Evolutionary conservation across 805 yeast species (phyloP).

Genomic region (Kazachstania psychrophila): DNA sequence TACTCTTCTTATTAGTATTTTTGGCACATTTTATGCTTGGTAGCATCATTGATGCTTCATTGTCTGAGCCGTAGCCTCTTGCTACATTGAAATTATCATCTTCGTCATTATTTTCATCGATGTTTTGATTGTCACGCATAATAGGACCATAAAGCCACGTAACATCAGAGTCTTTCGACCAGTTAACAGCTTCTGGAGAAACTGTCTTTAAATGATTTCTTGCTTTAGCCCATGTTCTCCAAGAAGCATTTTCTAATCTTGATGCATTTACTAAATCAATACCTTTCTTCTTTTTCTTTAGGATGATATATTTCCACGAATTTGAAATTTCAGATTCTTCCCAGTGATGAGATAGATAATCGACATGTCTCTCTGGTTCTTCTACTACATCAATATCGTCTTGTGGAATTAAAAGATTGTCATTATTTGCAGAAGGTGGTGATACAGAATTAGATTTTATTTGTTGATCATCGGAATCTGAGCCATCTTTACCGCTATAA

Average conservation of each 20-base stretch:
- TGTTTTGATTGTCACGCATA: constrained; percentile 15
- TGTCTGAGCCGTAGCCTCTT: constrained; percentile 34
- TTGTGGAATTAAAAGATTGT: constrained; percentile 40
- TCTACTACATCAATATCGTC: constrained; percentile 75
- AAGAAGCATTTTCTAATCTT: constrained; percentile 78
- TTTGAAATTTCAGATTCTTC: constrained; percentile 86
- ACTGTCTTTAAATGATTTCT: constrained; percentile 70
- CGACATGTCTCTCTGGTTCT: constrained; percentile 87
- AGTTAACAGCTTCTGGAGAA: constrained; percentile 83
- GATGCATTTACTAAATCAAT: constrained; percentile 72
- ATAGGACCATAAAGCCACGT: constrained; percentile 96
- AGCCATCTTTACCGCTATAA: not conserved
- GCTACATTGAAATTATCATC: constrained; percentile 3
- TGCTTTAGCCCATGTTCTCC: constrained; percentile 98
- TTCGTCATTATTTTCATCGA: not conserved
- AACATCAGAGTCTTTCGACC: constrained; percentile 96
- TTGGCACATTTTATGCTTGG: constrained; percentile 8
- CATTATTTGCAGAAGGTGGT: constrained; percentile 29
- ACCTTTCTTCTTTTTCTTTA: constrained; percentile 48
- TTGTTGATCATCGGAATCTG: not conserved
- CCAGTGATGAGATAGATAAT: constrained; percentile 93
- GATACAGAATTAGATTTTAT: constrained; percentile 26
- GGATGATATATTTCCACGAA: constrained; percentile 89
- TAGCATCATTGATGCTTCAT: constrained; percentile 29
- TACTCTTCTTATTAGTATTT: constrained; percentile 8